Percentiles rank a stretch among this genome's conserved stretches.
phyloP scores from a whole-genome alignment of 2,329 filamentous ascomycete genomes.

The Emergomyces pasteurianus region DNA sequence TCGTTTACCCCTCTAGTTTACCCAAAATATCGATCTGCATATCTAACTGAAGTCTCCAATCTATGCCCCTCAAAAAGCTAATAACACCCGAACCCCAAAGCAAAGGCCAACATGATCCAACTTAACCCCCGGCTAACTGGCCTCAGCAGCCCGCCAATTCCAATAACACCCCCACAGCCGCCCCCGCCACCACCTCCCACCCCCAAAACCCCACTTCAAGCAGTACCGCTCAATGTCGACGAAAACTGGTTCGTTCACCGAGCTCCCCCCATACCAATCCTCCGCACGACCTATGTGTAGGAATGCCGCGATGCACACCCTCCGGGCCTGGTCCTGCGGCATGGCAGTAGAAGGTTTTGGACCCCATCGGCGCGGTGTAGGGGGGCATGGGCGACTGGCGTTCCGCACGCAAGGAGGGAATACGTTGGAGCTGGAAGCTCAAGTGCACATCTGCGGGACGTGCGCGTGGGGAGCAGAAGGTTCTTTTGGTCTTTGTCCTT shows the following conservation, averaged over 20 bases:
- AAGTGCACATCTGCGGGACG: constrained; percentile 18
- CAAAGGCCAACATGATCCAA: not conserved
- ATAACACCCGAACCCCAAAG: not conserved
- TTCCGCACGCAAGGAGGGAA: constrained; percentile 20
- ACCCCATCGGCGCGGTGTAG: constrained; percentile 20
- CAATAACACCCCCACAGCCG: not conserved
- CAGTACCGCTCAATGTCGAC: constrained; percentile 19
- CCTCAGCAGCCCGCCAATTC: not conserved
- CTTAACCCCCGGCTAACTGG: not conserved
- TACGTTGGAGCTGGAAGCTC: constrained; percentile 29
- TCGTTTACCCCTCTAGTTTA: too few species aligned
- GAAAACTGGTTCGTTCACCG: constrained; percentile 20
- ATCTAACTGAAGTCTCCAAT: not conserved
- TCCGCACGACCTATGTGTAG: constrained; percentile 9
- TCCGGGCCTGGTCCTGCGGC: too few species aligned
- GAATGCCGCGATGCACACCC: constrained; percentile 8
- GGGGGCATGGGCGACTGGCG: constrained; percentile 18
- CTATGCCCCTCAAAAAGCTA: not conserved
- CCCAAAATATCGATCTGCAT: not conserved
- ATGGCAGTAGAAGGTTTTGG: constrained; percentile 6
- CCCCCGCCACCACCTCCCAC: not conserved
- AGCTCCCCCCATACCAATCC: constrained; percentile 4
- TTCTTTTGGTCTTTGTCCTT: constrained; percentile 12
- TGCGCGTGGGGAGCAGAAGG: constrained; percentile 23
- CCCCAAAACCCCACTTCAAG: not conserved